These are phyloP conservation scores for Grosmannia serpens DNA, from an alignment of 2,329 filamentous ascomycete species.

Conservation along the genomic window DNA sequence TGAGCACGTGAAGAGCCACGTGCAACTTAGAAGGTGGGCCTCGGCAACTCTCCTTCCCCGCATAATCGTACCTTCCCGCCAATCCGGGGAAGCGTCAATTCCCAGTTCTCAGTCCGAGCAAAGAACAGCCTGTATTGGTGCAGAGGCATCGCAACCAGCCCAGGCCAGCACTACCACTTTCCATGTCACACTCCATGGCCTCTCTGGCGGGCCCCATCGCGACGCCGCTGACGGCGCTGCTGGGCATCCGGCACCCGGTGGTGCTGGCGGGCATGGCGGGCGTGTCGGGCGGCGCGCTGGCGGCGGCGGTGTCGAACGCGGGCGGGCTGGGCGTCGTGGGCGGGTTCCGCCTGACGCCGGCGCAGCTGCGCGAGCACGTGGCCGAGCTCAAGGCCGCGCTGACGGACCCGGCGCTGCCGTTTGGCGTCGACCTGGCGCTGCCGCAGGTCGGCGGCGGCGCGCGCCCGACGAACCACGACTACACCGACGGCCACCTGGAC, in stretches of 20 bases:
- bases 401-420: conserved; percentile 55
- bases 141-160: not conserved
- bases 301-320: conserved; percentile 79
- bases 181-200: not conserved
- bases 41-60: too few species aligned
- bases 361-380: conserved; percentile 68
- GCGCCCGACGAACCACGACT: conserved; percentile 89
- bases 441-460: conserved; percentile 78
- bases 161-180: too few species aligned
- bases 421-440: conserved; percentile 84
- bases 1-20: too few species aligned
- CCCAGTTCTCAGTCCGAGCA: too few species aligned
- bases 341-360: conserved; percentile 59
- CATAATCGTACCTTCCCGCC: too few species aligned
- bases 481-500: conserved; percentile 80
- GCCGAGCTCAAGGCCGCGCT: conserved; percentile 75
- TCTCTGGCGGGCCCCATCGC: conserved; percentile 37
- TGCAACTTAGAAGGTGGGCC: too few species aligned
- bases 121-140: too few species aligned
- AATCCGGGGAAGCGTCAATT: too few species aligned
- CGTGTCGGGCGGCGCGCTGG: conserved; percentile 65
- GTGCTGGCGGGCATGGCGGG: conserved; percentile 90
- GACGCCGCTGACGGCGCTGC: conserved; percentile 66
- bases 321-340: conserved; percentile 72
- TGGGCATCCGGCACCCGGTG: conserved; percentile 79